Percentiles rank a stretch among this genome's conserved stretches.
phyloP scores from a whole-genome alignment of 495 filamentous ascomycete genomes.

The Neurospora sp. region DNA sequence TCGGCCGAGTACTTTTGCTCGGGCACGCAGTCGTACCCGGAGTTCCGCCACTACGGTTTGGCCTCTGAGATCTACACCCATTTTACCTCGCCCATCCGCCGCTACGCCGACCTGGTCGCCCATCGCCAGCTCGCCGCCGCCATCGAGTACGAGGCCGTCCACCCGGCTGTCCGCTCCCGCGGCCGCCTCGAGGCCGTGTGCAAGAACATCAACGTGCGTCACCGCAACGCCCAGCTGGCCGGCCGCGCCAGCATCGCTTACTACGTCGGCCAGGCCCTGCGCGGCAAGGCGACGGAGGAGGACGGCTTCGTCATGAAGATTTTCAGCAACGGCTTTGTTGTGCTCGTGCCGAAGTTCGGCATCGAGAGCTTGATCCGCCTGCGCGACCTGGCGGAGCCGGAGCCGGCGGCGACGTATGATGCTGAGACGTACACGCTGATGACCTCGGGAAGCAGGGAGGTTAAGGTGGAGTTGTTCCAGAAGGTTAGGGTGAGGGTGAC shows the following conservation, averaged over 20 bases:
- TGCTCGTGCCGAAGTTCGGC: conserved; percentile 89
- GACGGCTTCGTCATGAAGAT: conserved; percentile 95
- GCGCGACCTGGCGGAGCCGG: conserved; percentile 65
- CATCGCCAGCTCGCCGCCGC: conserved; percentile 92
- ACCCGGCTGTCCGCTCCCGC: conserved; percentile 64
- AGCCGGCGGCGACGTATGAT: conserved; percentile 71
- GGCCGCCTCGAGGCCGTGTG: conserved; percentile 39
- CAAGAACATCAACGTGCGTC: conserved; percentile 95
- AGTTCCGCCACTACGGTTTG: conserved; percentile 94
- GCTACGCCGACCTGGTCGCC: conserved; percentile 88
- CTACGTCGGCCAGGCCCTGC: conserved; percentile 92
- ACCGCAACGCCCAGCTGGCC: conserved; percentile 92
- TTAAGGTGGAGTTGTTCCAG: conserved; percentile 72
- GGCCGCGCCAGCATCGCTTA: conserved; percentile 90
- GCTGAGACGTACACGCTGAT: conserved; percentile 69
- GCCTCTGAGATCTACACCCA: conserved; percentile 96
- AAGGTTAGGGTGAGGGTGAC: conserved; percentile 80
- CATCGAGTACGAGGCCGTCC: conserved; percentile 78
- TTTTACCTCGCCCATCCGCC: conserved; percentile 93
- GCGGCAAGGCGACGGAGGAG: conserved; percentile 70
- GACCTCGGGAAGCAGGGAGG: conserved; percentile 41
- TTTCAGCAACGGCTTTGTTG: conserved; percentile 92
- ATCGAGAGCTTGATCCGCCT: conserved; percentile 85
- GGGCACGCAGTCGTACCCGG: conserved; percentile 80
- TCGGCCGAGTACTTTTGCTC: conserved; percentile 96